Conservation (phyloP, 1,284 basidiomycete species). For the Cutaneotrichosporon sp. region DNA sequence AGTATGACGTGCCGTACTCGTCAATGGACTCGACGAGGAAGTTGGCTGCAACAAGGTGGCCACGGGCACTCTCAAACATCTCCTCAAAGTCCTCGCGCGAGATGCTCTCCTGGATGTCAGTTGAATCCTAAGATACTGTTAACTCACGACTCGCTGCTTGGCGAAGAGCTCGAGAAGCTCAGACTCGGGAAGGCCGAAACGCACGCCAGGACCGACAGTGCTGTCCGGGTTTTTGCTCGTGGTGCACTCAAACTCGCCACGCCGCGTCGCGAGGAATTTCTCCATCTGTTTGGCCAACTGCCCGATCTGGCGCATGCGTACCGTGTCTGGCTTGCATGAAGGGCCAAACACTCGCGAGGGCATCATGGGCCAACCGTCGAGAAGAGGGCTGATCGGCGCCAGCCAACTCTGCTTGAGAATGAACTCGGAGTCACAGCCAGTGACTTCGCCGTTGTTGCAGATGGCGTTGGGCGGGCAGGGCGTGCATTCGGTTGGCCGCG, state of each 20-base stretch:
- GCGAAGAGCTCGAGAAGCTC: slow-evolving; percentile 42
- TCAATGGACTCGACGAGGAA: slow-evolving; percentile 70
- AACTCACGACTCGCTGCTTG: slow-evolving; percentile 33
- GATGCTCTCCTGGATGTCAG: slow-evolving; percentile 29
- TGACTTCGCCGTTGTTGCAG: slow-evolving; percentile 58
- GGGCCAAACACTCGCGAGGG: slow-evolving; percentile 75
- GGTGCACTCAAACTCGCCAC: slow-evolving; percentile 65
- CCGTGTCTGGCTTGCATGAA: slow-evolving; percentile 74
- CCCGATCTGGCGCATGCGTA: slow-evolving; percentile 69
- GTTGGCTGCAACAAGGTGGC: slow-evolving; percentile 72
- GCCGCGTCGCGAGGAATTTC: slow-evolving; percentile 60
- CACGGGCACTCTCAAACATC: slow-evolving; percentile 61
- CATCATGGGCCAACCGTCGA: slow-evolving; percentile 71
- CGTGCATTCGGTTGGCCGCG: slow-evolving; percentile 67
- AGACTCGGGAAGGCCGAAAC: slow-evolving; percentile 64
- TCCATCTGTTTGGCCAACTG: slow-evolving; percentile 70
- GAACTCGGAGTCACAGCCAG: slow-evolving; percentile 70
- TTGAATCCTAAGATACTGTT: not conserved
- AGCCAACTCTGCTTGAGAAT: slow-evolving; percentile 51
- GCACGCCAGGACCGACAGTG: slow-evolving; percentile 59
- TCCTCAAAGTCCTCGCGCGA: slow-evolving; percentile 38
- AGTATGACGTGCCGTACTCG: slow-evolving; percentile 66
- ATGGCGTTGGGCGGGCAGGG: slow-evolving; percentile 76
- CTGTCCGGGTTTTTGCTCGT: slow-evolving; percentile 43
- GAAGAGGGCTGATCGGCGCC: slow-evolving; percentile 29